Evolutionary conservation across 108 stramenopile genomes (phyloP), one percentile per base, ranked within the genome.

Genomic region (Cyclotella cryptica): DNA sequence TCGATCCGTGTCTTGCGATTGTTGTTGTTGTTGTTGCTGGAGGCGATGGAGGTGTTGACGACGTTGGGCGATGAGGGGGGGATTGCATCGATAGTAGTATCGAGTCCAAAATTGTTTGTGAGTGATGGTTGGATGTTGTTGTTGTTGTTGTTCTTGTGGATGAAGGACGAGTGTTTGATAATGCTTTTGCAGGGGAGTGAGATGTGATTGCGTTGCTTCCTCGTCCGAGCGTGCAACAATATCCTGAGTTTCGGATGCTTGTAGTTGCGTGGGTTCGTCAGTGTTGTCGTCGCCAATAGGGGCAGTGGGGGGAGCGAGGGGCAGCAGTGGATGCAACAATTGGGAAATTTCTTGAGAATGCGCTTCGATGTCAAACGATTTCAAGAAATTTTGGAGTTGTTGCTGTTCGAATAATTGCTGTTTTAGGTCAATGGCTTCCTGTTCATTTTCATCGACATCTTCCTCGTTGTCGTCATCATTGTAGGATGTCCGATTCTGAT

Each of bases 41-140:
- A 57, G 42, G 0, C 42, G 51, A 57, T 81, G 59, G 28, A 85
- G 62, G 45, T 65, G 61, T 35, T 74, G 65, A 66, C 65, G 62
- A 40, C 75, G 42, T 64, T 64, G 21, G 6, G 40, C 43, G 27
- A 87, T 86, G 64, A 75, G 81, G 1, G 72, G 66, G 14, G 59
- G 60, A 64, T 83, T 75, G 58, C 90, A 89, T 43, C 89, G 78
- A 58, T 78, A 87, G 78, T 80, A 93, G 71, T 91, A 91, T 21
- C 92, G 86, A 39, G 87, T 64, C 90, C 90, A 93, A 77, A 93
- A 93, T 9, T 91, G 86, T 47, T 84, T 67, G 43, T 88, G 88
- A 17, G 76, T 71, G n/a, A 93, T 89, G 15, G 65, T 24, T 15
- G n/a, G n/a, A n/a, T n/a, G n/a, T n/a, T n/a, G n/a, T n/a, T n/a